phyloP scores from a whole-genome alignment of 176 grass and related monocot species.

The Carex scoparia region DNA sequence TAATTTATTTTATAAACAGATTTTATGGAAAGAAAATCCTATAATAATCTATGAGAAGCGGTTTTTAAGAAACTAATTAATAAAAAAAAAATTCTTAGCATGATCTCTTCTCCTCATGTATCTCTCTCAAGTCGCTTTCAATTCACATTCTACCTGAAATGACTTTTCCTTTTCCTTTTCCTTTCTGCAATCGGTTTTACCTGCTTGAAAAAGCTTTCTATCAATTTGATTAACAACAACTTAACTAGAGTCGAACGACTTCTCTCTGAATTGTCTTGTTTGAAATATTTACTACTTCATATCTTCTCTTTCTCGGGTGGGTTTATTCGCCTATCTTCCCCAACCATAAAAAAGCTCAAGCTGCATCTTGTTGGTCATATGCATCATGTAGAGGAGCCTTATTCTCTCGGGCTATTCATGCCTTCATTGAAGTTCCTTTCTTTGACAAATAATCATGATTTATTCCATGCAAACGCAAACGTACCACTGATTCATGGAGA shows the following conservation, averaged over 20 bases:
- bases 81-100: too few species aligned
- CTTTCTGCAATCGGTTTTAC: background rate
- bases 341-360: background rate
- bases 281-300: conserved; percentile 1
- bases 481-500: background rate
- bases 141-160: too few species aligned
- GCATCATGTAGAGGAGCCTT: too few species aligned
- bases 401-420: background rate
- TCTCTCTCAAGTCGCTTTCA: background rate
- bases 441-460: background rate
- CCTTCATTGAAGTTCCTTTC: background rate
- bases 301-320: background rate
- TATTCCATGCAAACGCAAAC: background rate
- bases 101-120: background rate
- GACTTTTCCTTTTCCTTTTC: background rate
- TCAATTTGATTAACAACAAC: background rate
- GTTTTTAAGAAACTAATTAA: too few species aligned
- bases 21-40: too few species aligned
- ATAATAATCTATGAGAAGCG: too few species aligned
- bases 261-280: background rate
- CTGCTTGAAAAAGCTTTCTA: background rate
- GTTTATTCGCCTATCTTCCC: background rate
- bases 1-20: too few species aligned
- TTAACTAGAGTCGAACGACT: background rate
- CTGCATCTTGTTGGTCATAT: too few species aligned